Percentiles rank a stretch among this genome's conserved stretches.
Evolutionary conservation across 2,329 filamentous ascomycete genomes (phyloP).

Genomic region (Cyphellophora attinorum): DNA sequence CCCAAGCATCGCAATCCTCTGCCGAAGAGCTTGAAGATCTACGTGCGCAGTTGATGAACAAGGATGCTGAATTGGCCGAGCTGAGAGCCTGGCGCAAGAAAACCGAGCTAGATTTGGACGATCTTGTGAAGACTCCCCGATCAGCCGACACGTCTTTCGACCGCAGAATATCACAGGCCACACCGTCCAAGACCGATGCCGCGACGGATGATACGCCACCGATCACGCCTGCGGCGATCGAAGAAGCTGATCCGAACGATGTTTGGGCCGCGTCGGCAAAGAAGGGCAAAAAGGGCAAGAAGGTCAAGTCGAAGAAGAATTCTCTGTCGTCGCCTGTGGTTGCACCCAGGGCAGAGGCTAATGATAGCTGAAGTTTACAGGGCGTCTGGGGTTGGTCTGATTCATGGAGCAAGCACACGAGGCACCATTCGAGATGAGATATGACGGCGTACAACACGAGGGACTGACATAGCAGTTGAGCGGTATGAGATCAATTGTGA

Average conservation of each 20-base stretch:
- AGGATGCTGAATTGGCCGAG: background rate
- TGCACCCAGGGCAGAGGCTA: no score
- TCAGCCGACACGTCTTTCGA: no score
- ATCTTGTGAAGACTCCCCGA: no score
- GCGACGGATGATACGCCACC: background rate
- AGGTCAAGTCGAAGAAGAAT: no score
- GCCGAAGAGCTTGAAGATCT: conserved; percentile 2
- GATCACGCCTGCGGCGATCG: background rate
- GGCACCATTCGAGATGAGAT: no score
- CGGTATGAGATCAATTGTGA: no score
- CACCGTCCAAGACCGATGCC: background rate
- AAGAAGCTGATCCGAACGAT: conserved; percentile 1
- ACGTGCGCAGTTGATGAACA: background rate
- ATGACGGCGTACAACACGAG: no score
- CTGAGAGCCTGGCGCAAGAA: background rate
- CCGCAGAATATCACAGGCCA: background rate
- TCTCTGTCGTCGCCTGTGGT: no score
- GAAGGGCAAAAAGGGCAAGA: conserved; percentile 1
- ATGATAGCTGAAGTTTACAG: no score
- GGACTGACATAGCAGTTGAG: no score
- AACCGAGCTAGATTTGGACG: background rate
- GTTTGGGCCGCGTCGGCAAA: background rate
- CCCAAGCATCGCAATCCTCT: conserved; percentile 3
- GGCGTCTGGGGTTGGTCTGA: no score
- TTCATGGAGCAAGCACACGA: no score